phyloP scores from a whole-genome alignment of 768 basidiomycete species.

The Heimioporus sp. region DNA sequence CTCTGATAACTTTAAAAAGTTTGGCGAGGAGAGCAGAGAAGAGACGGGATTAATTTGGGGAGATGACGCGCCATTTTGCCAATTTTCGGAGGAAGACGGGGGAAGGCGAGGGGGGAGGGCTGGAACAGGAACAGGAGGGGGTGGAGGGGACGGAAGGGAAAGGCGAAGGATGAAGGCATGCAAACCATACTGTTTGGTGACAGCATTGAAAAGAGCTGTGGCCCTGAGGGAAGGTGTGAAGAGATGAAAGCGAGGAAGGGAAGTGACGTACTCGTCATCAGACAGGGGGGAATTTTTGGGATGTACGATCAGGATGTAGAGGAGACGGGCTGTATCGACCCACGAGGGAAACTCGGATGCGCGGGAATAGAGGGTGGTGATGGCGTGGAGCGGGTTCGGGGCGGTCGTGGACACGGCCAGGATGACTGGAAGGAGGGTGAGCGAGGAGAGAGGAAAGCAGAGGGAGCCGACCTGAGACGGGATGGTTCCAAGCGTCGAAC shows the following conservation, averaged over 20 bases:
- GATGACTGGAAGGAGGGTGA: slow-evolving; percentile 53
- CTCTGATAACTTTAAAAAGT: slow-evolving; percentile 55
- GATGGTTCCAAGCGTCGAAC: slow-evolving; percentile 85
- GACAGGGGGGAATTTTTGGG: slow-evolving; percentile 66
- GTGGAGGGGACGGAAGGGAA: slow-evolving; percentile 57
- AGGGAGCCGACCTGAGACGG: slow-evolving; percentile 62
- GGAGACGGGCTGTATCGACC: slow-evolving; percentile 72
- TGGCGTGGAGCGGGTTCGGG: slow-evolving; percentile 77
- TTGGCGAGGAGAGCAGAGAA: slow-evolving; percentile 12
- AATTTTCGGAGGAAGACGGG: slow-evolving; percentile 33
- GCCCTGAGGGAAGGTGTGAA: slow-evolving; percentile 47
- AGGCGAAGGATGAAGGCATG: slow-evolving; percentile 72
- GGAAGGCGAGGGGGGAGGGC: slow-evolving; percentile 67
- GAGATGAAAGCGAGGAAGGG: neutral
- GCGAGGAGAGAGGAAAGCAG: slow-evolving; percentile 7
- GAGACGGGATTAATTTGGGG: neutral
- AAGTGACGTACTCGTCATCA: slow-evolving; percentile 69
- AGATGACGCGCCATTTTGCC: slow-evolving; percentile 15
- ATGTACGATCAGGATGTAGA: slow-evolving; percentile 78
- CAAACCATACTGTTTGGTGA: slow-evolving; percentile 83
- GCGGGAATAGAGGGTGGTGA: slow-evolving; percentile 71
- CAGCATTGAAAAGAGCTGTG: slow-evolving; percentile 76
- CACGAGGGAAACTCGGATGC: slow-evolving; percentile 69
- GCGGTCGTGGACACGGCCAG: slow-evolving; percentile 80
- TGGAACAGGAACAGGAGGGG: slow-evolving; percentile 67